Evolutionary conservation across 192 early-diverging fungal species (phyloP).

Genomic region (Backusella morwellensis): DNA sequence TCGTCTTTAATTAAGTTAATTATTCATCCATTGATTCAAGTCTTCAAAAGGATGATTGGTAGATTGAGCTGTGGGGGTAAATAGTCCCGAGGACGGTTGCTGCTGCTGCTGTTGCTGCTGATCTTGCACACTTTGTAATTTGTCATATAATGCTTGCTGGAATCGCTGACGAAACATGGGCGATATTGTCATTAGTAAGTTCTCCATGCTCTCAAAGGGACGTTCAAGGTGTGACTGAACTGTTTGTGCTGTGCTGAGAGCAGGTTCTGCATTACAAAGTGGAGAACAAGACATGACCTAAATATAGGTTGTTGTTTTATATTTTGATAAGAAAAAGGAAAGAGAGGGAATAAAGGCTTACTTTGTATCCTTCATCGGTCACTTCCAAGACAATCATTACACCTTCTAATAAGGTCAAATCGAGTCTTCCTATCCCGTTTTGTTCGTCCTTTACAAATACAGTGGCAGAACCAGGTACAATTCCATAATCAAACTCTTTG

Average conservation of each 20-base stretch:
- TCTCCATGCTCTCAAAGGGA: slow-evolving; percentile 46
- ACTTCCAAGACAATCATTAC: slow-evolving; percentile 31
- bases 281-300: slow-evolving; percentile 11
- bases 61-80: not conserved
- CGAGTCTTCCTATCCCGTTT: slow-evolving; percentile 22
- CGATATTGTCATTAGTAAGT: slow-evolving; percentile 33
- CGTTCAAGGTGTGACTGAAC: slow-evolving; percentile 13
- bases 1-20: slow-evolving; percentile 1
- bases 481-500: slow-evolving; percentile 34
- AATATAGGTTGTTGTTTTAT: not conserved
- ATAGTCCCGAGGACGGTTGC: not conserved
- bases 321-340: not conserved
- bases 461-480: slow-evolving; percentile 32
- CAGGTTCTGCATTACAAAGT: slow-evolving; percentile 1
- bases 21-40: slow-evolving; percentile 13
- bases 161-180: slow-evolving; percentile 37
- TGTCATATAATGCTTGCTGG: slow-evolving; percentile 33
- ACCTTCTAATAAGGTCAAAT: slow-evolving; percentile 34
- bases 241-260: not conserved
- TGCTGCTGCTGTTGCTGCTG: slow-evolving; percentile 3
- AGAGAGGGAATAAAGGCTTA: not conserved
- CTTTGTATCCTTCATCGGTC: slow-evolving; percentile 25
- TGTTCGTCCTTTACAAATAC: slow-evolving; percentile 33
- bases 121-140: slow-evolving; percentile 26
- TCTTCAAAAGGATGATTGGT: slow-evolving; percentile 5